Evolutionary conservation across 257 asterid species (phyloP).

Genomic region (Penstemon davidsonii): DNA sequence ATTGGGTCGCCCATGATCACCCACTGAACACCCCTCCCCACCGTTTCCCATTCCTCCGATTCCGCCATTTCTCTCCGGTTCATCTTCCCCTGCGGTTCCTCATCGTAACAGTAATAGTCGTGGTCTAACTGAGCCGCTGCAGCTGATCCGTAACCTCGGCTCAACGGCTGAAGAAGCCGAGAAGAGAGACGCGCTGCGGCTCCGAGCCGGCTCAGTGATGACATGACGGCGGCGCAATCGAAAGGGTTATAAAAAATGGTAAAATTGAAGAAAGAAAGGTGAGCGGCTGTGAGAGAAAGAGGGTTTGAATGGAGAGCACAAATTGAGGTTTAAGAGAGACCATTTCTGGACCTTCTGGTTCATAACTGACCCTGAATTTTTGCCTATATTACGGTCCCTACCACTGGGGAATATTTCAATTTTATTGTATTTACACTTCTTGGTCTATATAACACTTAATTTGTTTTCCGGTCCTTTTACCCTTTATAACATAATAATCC

Average conservation of each 20-base stretch:
- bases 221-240: constrained; percentile 48
- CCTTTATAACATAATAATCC: no score
- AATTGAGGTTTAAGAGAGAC: constrained; percentile 34
- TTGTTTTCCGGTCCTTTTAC: no score
- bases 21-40: constrained; percentile 82
- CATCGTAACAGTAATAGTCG: constrained; percentile 41
- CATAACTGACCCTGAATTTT: constrained; percentile 11
- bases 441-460: no score
- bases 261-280: constrained; percentile 1
- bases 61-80: constrained; percentile 40
- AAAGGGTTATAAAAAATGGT: no score
- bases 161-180: constrained; percentile 8
- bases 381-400: constrained; percentile 23
- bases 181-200: constrained; percentile 42
- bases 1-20: constrained; percentile 87
- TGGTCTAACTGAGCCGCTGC: constrained; percentile 70
- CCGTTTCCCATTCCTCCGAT: constrained; percentile 53
- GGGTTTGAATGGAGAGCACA: constrained; percentile 23
- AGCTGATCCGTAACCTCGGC: constrained; percentile 63
- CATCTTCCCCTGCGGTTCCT: constrained; percentile 20
- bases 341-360: background rate
- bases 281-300: constrained; percentile 26
- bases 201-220: constrained; percentile 57
- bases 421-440: background rate
- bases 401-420: constrained; percentile 23